phyloP scores from a whole-genome alignment of 1,284 basidiomycete genomes.

The Sporisorium exsertum region DNA sequence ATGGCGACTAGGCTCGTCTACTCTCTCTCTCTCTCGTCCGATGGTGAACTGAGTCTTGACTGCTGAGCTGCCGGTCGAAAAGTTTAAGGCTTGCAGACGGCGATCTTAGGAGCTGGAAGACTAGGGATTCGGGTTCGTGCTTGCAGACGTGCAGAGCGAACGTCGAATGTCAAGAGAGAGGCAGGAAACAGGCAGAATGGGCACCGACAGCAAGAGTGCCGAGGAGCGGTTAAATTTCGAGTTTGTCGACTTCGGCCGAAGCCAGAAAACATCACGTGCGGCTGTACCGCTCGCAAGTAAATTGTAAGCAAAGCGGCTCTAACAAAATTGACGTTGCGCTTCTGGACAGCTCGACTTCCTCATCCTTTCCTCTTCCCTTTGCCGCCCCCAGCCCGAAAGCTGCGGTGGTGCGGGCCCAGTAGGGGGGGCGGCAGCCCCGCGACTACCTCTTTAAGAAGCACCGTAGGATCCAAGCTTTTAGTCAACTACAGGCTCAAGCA shows the following conservation, averaged over 20 bases:
- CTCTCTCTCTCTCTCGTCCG: neutral
- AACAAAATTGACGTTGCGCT: neutral
- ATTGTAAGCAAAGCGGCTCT: neutral
- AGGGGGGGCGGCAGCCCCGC: too few species aligned
- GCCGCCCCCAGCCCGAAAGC: too few species aligned
- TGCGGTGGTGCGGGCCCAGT: too few species aligned
- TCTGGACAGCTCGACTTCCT: neutral
- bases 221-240: neutral
- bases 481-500: too few species aligned
- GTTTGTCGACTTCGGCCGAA: constrained; percentile 4
- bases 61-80: constrained; percentile 7
- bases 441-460: too few species aligned
- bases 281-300: neutral
- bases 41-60: neutral
- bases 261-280: neutral
- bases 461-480: too few species aligned
- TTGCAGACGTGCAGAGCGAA: neutral
- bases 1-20: constrained; percentile 25
- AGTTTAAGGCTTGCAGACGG: constrained; percentile 17
- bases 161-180: constrained; percentile 1
- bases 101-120: constrained; percentile 1
- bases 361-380: neutral
- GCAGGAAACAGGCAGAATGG: constrained; percentile 8
- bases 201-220: neutral
- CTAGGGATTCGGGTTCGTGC: neutral